Percentiles rank a stretch among this genome's conserved stretches.
Evolutionary conservation across 116 monocot species (phyloP).

Genomic region (Iris pallida): DNA sequence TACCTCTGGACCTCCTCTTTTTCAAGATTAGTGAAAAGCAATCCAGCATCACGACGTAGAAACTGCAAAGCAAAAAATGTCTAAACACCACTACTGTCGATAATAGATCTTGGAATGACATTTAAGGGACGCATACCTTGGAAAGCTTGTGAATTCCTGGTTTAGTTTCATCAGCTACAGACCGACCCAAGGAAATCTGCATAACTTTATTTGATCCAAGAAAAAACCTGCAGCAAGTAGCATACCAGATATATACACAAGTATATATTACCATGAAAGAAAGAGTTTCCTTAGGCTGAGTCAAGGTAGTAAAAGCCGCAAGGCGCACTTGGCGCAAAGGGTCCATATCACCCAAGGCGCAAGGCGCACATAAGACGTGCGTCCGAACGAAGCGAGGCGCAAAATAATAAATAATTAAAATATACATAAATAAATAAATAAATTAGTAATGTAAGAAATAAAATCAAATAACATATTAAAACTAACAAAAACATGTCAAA

Average conservation of each 20-base stretch:
- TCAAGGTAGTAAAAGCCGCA: too few relatives aligned
- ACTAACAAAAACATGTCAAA: too few relatives aligned
- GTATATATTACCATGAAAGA: too few relatives aligned
- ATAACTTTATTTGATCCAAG: slow-evolving; percentile 96
- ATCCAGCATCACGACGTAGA: slow-evolving; percentile 67
- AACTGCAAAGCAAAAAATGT: slow-evolving; percentile 39
- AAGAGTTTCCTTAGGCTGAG: too few relatives aligned
- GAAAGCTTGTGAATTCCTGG: slow-evolving; percentile 75
- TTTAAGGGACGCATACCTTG: slow-evolving; percentile 36
- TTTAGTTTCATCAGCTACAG: slow-evolving; percentile 60
- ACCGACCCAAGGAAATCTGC: slow-evolving; percentile 78
- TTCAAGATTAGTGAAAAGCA: slow-evolving; percentile 69
- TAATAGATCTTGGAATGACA: background rate
- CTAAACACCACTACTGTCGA: background rate
- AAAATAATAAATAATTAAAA: too few relatives aligned
- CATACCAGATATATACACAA: background rate
- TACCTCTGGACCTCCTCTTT: slow-evolving; percentile 89
- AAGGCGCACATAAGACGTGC: too few relatives aligned
- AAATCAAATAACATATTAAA: too few relatives aligned
- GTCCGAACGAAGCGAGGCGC: too few relatives aligned
- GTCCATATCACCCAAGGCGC: too few relatives aligned
- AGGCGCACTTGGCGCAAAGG: too few relatives aligned
- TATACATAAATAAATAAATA: too few relatives aligned
- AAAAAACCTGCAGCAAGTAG: slow-evolving; percentile 77
- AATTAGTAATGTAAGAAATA: too few relatives aligned